phyloP scores from a whole-genome alignment of 179 eudicot species.

The Drosera spatulata region DNA sequence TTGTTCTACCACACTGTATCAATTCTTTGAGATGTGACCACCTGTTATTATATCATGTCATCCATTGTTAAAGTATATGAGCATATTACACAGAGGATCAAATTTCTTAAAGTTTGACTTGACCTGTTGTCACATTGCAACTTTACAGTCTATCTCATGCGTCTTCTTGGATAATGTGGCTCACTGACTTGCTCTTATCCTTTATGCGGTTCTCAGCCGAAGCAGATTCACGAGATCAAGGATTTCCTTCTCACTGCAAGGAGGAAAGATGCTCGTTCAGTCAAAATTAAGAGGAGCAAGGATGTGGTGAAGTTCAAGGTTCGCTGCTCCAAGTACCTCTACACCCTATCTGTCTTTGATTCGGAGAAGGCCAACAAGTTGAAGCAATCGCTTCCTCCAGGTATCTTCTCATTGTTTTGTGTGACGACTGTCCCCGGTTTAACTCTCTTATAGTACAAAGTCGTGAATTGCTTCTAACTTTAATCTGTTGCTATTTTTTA shows the following conservation, averaged over 20 bases:
- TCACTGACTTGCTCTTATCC: too few relatives aligned
- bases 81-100: too few relatives aligned
- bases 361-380: slow-evolving; percentile 41
- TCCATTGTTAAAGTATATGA: too few relatives aligned
- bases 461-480: not conserved
- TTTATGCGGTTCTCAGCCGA: slow-evolving; percentile 15
- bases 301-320: slow-evolving; percentile 3
- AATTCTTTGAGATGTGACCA: too few relatives aligned
- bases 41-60: too few relatives aligned
- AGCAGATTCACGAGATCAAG: slow-evolving; percentile 51
- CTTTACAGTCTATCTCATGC: too few relatives aligned
- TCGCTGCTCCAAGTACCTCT: slow-evolving; percentile 9
- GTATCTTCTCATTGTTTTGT: slow-evolving; percentile 35
- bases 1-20: too few relatives aligned
- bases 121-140: too few relatives aligned
- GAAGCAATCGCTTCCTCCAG: slow-evolving; percentile 10
- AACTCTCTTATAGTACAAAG: not conserved
- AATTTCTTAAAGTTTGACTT: too few relatives aligned
- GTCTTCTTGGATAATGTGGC: too few relatives aligned
- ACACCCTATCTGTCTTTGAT: slow-evolving; percentile 37
- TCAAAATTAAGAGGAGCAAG: slow-evolving; percentile 39
- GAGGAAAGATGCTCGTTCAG: slow-evolving; percentile 42
- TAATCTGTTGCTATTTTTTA: not conserved
- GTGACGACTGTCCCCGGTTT: not conserved
- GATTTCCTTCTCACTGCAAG: slow-evolving; percentile 47